These are phyloP conservation scores for Gillenia trifoliata DNA, from an alignment of 306 rosid genomes.

Conservation along the genomic window DNA sequence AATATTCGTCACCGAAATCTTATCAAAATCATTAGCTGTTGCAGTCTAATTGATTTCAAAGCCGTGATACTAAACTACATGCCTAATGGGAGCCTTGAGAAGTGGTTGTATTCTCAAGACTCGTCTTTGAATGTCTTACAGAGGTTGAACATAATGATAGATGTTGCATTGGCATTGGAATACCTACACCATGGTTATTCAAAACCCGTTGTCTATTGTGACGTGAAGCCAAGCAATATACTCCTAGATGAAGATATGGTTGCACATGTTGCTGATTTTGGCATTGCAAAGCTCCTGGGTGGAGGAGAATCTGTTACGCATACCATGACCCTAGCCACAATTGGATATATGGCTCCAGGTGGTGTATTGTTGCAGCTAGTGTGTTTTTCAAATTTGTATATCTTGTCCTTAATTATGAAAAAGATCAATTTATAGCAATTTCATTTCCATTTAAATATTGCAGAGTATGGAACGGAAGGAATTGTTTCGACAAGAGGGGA, in stretches of 20 bases:
- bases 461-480: slow-evolving; percentile 22
- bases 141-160: slow-evolving; percentile 20
- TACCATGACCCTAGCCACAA: slow-evolving; percentile 36
- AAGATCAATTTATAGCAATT: not conserved
- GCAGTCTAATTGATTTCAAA: slow-evolving; percentile 12
- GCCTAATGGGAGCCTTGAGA: slow-evolving; percentile 22
- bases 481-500: slow-evolving; percentile 13
- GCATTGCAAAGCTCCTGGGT: slow-evolving; percentile 33
- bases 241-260: no score
- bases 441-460: not conserved
- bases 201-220: slow-evolving; percentile 26
- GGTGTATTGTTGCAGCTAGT: not conserved
- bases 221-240: no score
- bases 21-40: slow-evolving; percentile 13
- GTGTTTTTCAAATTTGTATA: not conserved
- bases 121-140: not conserved
- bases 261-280: slow-evolving; percentile 22
- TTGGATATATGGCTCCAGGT: slow-evolving; percentile 50
- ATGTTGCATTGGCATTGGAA: slow-evolving; percentile 3
- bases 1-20: slow-evolving; percentile 9
- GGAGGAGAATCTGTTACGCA: slow-evolving; percentile 16
- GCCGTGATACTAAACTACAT: slow-evolving; percentile 19
- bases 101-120: not conserved
- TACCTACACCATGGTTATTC: slow-evolving; percentile 38
- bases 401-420: not conserved